Evolutionary conservation across 225 moss, liverwort and hornwort genomes (phyloP).

Genomic region (Marchantia polymorpha): DNA sequence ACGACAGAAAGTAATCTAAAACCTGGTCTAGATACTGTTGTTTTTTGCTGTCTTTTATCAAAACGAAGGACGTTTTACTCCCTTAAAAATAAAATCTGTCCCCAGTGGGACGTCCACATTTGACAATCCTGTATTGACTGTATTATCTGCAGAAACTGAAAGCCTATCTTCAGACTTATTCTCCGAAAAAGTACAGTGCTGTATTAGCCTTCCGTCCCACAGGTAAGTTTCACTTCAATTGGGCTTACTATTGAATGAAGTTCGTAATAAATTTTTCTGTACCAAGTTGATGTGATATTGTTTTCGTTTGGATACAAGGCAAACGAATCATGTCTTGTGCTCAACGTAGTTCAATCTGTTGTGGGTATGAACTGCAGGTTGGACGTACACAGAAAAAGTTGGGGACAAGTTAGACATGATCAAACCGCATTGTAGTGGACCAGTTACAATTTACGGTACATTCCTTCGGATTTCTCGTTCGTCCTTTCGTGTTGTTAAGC

Average conservation of each 20-base stretch:
- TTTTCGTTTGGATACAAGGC: not conserved
- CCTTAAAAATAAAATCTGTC: too few species aligned
- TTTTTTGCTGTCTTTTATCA: too few species aligned
- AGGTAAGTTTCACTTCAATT: constrained; percentile 16
- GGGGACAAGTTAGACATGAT: constrained; percentile 70
- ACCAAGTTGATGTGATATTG: not conserved
- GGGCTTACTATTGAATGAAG: too few species aligned
- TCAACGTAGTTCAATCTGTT: not conserved
- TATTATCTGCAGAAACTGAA: constrained; percentile 58
- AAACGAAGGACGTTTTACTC: too few species aligned
- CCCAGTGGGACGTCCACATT: too few species aligned
- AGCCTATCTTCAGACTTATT: constrained; percentile 63
- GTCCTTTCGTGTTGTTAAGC: not conserved
- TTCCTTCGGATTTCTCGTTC: not conserved
- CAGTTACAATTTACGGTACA: constrained; percentile 67
- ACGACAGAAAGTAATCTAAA: too few species aligned
- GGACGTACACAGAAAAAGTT: constrained; percentile 80
- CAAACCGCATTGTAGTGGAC: constrained; percentile 70
- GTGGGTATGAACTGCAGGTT: constrained; percentile 40
- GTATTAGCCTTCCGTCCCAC: constrained; percentile 87
- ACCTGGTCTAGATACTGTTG: too few species aligned
- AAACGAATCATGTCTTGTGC: not conserved
- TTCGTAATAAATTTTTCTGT: not conserved
- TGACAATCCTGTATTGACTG: not conserved
- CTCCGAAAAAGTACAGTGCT: constrained; percentile 59